Evolutionary conservation across 139 green algal genomes (phyloP), one percentile per base, ranked within the genome.

Genomic region (Coccomyxa sp.): DNA sequence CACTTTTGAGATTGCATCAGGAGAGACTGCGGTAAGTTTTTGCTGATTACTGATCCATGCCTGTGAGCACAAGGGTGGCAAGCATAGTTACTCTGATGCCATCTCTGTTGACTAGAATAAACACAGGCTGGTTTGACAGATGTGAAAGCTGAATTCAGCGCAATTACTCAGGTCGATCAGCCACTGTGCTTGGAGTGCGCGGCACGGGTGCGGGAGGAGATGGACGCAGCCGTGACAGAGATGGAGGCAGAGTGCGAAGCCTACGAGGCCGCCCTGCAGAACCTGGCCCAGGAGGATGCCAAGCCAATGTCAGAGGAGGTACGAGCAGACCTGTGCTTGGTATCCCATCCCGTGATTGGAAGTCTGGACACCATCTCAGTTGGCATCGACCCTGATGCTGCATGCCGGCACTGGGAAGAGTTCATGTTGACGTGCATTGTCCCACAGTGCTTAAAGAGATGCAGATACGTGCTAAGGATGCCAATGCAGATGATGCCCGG

Each of bases 101-200:
- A 25, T 21, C 18, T 21, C 63, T 71, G 7, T 57, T 78, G 74
- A 31, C 14, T 78, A 32, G 15, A 16, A 21, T 7, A 38, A 31
- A 3, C 14, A 31, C 11, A 45, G 28, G 28, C 28, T 21, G 74
- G 67, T 75, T 30, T 10, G 3, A 38, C 27, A 45, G 63, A 21
- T 71, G 9, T 71, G 63, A 25, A 9, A 25, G 10, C 63, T 71
- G 10, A 71, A 9, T 14, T 71, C 21, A 25, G 63, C 1, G 63
- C 18, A 27, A 13, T 18, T 28, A 60, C 32, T 60, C 71, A 89
- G 81, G 86, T 94, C 38, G 94, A 97, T 75, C 91, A 97, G 76
- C 95, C 94, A 32, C 83, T 98, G 77, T 98, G 95, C 82, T 68
- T 92, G n/a, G 95, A 98, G 74, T 98, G 95, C 81, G 88, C 90